Conservation (phyloP, 176 grass and related monocot species). For the Urochloa ruziziensis region DNA sequence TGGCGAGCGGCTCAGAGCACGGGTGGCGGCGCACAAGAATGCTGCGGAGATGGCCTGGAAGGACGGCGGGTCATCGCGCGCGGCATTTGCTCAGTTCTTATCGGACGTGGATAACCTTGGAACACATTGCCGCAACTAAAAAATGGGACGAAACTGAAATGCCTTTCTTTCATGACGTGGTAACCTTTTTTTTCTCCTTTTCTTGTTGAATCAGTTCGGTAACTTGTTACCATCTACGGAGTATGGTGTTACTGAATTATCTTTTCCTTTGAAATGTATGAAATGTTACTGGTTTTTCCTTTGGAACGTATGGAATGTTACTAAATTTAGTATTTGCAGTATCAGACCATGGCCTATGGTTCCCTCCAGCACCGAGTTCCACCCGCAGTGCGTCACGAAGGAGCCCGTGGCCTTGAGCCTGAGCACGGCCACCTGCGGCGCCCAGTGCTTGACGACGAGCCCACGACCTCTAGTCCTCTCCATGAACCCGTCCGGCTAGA, state of each 20-base stretch:
- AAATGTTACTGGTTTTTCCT: too few species aligned
- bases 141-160: too few species aligned
- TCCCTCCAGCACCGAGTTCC: constrained; percentile 49
- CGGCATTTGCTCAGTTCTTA: not conserved
- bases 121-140: too few species aligned
- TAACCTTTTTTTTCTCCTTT: too few species aligned
- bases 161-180: too few species aligned
- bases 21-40: not conserved
- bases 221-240: too few species aligned
- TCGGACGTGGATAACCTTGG: not conserved
- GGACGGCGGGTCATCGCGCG: not conserved
- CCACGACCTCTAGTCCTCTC: constrained; percentile 27
- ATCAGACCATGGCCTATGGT: too few species aligned
- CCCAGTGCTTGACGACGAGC: constrained; percentile 45
- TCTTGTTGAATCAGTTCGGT: too few species aligned
- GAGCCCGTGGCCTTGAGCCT: constrained; percentile 17
- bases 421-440: constrained; percentile 52
- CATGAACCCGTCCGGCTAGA: constrained; percentile 40
- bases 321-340: too few species aligned
- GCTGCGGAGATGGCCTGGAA: not conserved
- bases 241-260: too few species aligned
- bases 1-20: not conserved
- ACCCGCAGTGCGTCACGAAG: constrained; percentile 63
- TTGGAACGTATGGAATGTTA: too few species aligned
- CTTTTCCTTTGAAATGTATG: too few species aligned